Percentiles rank a stretch among this genome's conserved stretches.
These are phyloP conservation scores for Nitzschia putrida DNA, from an alignment of 108 stramenopile species.

Conservation along the genomic window DNA sequence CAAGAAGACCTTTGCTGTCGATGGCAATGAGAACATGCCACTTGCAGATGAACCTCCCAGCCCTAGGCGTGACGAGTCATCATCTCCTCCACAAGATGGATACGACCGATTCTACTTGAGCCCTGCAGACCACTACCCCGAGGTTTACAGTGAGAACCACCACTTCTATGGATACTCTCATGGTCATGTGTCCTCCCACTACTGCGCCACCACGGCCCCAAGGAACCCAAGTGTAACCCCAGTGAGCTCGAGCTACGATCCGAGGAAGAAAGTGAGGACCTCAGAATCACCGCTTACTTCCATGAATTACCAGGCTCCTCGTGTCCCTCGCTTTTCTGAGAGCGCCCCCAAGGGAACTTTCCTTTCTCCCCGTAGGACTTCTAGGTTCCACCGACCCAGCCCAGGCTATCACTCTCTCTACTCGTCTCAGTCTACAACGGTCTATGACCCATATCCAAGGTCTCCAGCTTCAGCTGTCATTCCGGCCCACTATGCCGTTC, in stretches of 20 bases:
- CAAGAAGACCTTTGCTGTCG: not conserved
- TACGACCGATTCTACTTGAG: not conserved
- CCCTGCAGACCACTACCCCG: not conserved
- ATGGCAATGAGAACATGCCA: not conserved
- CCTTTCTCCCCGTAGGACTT: not conserved
- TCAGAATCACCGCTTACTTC: conserved; percentile 9
- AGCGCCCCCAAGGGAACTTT: not conserved
- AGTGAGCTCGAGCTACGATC: not conserved
- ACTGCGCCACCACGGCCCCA: not conserved
- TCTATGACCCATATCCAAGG: not conserved
- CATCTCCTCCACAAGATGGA: not conserved
- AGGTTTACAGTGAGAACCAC: not conserved
- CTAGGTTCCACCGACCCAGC: not conserved
- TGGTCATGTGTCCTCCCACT: not conserved
- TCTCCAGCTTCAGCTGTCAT: conserved; percentile 5
- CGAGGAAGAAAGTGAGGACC: conserved; percentile 5
- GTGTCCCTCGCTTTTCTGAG: not conserved
- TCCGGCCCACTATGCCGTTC: not conserved
- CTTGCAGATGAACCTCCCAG: not conserved
- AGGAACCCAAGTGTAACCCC: not conserved
- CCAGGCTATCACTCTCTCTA: not conserved
- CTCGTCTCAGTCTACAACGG: not conserved
- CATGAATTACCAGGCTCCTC: not conserved
- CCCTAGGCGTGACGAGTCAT: not conserved
- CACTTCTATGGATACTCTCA: not conserved